These are phyloP conservation scores for Plenodomus lindquistii DNA, from an alignment of 2,329 filamentous ascomycete species.

Conservation along the genomic window DNA sequence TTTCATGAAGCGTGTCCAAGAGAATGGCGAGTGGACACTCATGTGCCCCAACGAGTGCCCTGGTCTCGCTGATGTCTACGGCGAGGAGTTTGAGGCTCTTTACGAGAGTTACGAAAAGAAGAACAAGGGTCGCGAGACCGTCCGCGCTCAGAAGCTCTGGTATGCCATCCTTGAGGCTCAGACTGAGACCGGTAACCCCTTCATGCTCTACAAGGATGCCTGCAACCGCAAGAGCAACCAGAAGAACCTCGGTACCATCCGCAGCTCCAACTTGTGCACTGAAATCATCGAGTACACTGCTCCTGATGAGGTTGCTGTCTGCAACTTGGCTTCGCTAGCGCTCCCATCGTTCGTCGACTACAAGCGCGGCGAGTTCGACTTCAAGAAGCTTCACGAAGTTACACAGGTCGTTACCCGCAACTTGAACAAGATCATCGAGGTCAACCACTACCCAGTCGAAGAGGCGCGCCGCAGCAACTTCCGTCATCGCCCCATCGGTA, in stretches of 20 bases:
- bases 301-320: conserved; percentile 97
- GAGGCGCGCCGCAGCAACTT: conserved; percentile 97
- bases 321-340: conserved; percentile 93
- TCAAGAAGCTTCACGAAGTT: conserved; percentile 95
- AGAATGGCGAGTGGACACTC: conserved; percentile 94
- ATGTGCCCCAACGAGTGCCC: conserved; percentile 98
- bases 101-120: conserved; percentile 89
- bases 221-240: conserved; percentile 99
- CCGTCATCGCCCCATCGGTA: conserved; percentile 91
- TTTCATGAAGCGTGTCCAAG: conserved; percentile 99
- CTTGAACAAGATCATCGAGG: conserved; percentile 96
- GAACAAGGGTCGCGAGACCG: conserved; percentile 82
- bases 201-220: conserved; percentile 99
- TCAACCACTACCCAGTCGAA: conserved; percentile 96
- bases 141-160: conserved; percentile 99
- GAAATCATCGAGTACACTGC: conserved; percentile 98
- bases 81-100: conserved; percentile 93
- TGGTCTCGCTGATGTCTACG: conserved; percentile 93
- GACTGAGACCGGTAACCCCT: conserved; percentile 98
- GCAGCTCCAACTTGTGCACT: conserved; percentile 97
- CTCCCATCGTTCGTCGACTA: conserved; percentile 91
- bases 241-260: conserved; percentile 98
- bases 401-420: conserved; percentile 91
- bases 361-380: conserved; percentile 83
- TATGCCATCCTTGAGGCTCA: conserved; percentile 97